These are phyloP conservation scores for Rhizopogon roseolus DNA, from an alignment of 768 basidiomycete genomes.

Conservation along the genomic window DNA sequence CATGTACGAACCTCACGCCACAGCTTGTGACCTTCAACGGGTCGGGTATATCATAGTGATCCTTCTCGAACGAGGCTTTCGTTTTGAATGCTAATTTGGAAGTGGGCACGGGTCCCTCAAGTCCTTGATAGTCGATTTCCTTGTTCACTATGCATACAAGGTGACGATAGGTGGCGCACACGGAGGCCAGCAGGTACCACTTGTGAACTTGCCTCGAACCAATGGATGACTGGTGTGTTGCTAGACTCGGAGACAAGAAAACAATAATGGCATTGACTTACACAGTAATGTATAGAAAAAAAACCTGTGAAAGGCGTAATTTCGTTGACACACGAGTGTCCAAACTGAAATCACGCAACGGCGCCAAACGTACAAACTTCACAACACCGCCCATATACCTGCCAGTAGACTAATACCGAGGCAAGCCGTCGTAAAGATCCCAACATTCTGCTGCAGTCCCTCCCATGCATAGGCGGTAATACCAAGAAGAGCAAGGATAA, in stretches of 20 bases:
- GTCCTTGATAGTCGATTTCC: too few relatives aligned
- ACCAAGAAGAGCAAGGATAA: conserved; percentile 20
- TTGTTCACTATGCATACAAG: neutral
- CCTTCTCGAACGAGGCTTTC: neutral
- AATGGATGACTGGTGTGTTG: neutral
- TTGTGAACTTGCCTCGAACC: neutral
- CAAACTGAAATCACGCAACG: neutral
- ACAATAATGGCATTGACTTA: neutral
- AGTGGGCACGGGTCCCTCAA: too few relatives aligned
- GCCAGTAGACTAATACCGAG: conserved; percentile 15
- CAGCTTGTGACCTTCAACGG: too few relatives aligned
- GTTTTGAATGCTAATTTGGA: neutral
- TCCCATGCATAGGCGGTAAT: conserved; percentile 22
- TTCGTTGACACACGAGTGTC: neutral
- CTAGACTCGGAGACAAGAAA: neutral
- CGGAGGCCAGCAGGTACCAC: neutral
- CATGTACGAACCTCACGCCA: too few relatives aligned
- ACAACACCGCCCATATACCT: conserved; percentile 20
- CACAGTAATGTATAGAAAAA: neutral
- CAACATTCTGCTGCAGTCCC: conserved; percentile 17
- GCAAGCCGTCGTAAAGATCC: conserved; percentile 23
- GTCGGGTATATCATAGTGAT: neutral
- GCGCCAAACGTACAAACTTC: neutral
- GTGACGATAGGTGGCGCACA: neutral
- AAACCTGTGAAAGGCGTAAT: neutral